Conservation (phyloP, 179 eudicot genomes). For the Nepenthes alata region DNA sequence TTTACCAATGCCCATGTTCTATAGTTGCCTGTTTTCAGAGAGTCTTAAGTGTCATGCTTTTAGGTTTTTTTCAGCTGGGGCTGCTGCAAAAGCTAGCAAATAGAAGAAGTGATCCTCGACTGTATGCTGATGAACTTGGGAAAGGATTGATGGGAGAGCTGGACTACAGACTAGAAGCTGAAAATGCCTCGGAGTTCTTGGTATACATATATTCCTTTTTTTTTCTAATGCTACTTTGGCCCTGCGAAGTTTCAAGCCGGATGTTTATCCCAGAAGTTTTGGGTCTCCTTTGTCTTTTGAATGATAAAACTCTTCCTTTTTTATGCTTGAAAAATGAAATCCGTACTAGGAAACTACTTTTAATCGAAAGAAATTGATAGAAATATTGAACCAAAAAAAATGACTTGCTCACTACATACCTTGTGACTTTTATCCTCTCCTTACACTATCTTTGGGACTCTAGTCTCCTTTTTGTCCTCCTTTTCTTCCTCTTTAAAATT, state of each 20-base stretch:
- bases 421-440: no score
- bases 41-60: constrained; percentile 17
- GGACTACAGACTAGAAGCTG: constrained; percentile 89
- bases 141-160: constrained; percentile 92
- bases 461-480: no score
- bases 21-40: constrained; percentile 8
- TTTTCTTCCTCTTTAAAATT: no score
- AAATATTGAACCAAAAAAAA: no score
- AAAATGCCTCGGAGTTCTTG: constrained; percentile 67
- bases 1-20: constrained; percentile 9
- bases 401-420: no score
- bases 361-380: no score
- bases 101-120: constrained; percentile 68
- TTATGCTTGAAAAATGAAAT: no score
- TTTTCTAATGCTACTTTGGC: neutral
- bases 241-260: neutral
- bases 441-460: no score
- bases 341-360: no score
- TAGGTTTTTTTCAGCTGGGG: constrained; percentile 62
- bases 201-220: constrained; percentile 22
- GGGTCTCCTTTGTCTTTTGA: neutral
- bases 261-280: neutral
- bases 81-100: constrained; percentile 61
- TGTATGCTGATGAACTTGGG: constrained; percentile 97
- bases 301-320: no score